These are phyloP conservation scores for Erythrophleum fordii DNA, from an alignment of 306 rosid genomes.

Conservation along the genomic window DNA sequence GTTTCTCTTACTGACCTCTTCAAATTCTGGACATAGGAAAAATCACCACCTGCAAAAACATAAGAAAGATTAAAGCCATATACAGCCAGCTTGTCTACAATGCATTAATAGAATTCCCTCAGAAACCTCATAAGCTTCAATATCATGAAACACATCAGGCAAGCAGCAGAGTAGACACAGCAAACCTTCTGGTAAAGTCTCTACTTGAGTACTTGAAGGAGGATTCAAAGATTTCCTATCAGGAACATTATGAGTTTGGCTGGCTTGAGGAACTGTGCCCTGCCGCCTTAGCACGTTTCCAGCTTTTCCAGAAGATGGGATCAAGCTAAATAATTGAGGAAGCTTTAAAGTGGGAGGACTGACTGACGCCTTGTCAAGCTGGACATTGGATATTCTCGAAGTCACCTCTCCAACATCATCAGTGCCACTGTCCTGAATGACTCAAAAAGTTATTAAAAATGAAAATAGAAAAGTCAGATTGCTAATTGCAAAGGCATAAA, in stretches of 20 bases:
- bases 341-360: conserved; percentile 91
- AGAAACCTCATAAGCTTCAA: conserved; percentile 36
- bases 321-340: conserved; percentile 87
- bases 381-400: conserved; percentile 72
- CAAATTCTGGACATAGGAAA: conserved; percentile 63
- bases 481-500: neutral
- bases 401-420: conserved; percentile 78
- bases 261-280: conserved; percentile 59
- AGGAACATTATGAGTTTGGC: conserved; percentile 62
- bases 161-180: conserved; percentile 29
- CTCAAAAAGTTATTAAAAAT: conserved; percentile 12
- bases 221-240: conserved; percentile 67
- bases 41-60: conserved; percentile 52
- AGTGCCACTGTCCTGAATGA: conserved; percentile 64
- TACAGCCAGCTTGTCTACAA: conserved; percentile 12
- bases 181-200: conserved; percentile 74
- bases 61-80: neutral
- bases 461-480: conserved; percentile 24
- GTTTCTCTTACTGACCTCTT: conserved; percentile 95
- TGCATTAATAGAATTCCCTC: conserved; percentile 34
- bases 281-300: conserved; percentile 76
- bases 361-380: conserved; percentile 79
- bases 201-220: conserved; percentile 56
- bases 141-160: conserved; percentile 29
- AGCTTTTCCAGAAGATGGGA: conserved; percentile 87